Percentiles rank a stretch among this genome's conserved stretches.
Conservation (phyloP, 176 grass and related monocot genomes). For the Eragrostis curvula region DNA sequence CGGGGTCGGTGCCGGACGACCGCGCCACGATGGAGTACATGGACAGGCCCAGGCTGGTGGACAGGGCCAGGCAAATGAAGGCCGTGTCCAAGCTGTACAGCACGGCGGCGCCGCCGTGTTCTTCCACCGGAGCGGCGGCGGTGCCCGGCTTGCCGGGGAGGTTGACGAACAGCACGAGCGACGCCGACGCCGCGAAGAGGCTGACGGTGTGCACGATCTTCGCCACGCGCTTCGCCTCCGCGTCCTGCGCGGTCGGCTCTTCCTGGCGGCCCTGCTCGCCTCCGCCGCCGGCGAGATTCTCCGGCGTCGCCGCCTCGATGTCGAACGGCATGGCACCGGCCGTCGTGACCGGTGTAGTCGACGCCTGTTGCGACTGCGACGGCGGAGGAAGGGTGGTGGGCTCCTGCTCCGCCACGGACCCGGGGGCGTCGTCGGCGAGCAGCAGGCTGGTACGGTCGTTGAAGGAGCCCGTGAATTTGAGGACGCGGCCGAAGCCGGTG, state of each 20-base stretch:
- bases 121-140: no score
- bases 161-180: conserved; percentile 30
- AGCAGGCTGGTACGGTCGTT: conserved; percentile 34
- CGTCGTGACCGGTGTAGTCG: not conserved
- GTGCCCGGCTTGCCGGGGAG: not conserved
- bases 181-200: conserved; percentile 31
- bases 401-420: not conserved
- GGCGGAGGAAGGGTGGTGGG: not conserved
- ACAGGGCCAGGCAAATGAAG: not conserved
- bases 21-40: conserved; percentile 32
- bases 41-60: conserved; percentile 46
- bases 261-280: not conserved
- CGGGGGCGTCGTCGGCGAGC: not conserved
- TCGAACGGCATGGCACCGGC: not conserved
- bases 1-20: not conserved
- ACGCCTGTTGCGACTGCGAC: not conserved
- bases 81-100: not conserved
- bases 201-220: conserved; percentile 31
- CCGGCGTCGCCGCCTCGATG: conserved; percentile 12
- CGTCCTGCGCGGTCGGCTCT: not conserved
- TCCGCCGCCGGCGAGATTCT: no score
- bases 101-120: no score
- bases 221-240: conserved; percentile 29
- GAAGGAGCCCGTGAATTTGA: conserved; percentile 37
- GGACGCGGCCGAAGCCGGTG: not conserved